Conservation (phyloP, 352 stramenopile species). For the Globisporangium megalacanthum region DNA sequence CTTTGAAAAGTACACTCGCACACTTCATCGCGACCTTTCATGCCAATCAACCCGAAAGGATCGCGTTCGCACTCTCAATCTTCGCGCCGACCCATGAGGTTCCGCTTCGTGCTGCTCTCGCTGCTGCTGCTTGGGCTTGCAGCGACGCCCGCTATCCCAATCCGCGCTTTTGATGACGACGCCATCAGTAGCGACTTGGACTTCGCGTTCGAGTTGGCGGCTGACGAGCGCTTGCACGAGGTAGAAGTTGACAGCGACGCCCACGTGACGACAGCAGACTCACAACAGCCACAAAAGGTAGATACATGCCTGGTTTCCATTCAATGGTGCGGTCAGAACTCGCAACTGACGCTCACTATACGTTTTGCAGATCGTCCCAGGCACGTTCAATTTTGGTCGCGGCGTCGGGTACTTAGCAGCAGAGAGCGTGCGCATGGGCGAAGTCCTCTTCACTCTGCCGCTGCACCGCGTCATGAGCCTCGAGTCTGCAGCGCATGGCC, state of each 20-base stretch:
- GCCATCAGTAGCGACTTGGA: slow-evolving; percentile 8
- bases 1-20: too few species aligned
- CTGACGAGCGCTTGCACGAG: not conserved
- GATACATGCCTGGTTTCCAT: not conserved
- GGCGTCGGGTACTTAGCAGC: slow-evolving; percentile 24
- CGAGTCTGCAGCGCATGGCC: slow-evolving; percentile 18
- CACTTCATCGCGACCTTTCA: too few species aligned
- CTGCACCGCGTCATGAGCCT: slow-evolving; percentile 36
- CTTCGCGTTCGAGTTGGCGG: slow-evolving; percentile 12
- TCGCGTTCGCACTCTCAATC: too few species aligned
- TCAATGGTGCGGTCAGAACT: not conserved
- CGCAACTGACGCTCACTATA: not conserved
- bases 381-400: slow-evolving; percentile 41
- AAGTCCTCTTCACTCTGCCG: slow-evolving; percentile 26
- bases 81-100: too few species aligned
- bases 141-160: not conserved
- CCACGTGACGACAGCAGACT: too few species aligned
- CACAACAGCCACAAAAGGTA: slow-evolving; percentile 1
- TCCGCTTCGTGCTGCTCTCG: not conserved
- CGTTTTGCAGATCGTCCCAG: slow-evolving; percentile 16
- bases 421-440: slow-evolving; percentile 1
- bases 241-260: slow-evolving; percentile 3
- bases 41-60: not conserved
- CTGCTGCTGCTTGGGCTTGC: not conserved
- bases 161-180: slow-evolving; percentile 1